A percentile compares a stretch with the other conserved stretches of the same genome.
phyloP scores from a whole-genome alignment of 148 eudicot species.

The Rhododendron williamsianum region DNA sequence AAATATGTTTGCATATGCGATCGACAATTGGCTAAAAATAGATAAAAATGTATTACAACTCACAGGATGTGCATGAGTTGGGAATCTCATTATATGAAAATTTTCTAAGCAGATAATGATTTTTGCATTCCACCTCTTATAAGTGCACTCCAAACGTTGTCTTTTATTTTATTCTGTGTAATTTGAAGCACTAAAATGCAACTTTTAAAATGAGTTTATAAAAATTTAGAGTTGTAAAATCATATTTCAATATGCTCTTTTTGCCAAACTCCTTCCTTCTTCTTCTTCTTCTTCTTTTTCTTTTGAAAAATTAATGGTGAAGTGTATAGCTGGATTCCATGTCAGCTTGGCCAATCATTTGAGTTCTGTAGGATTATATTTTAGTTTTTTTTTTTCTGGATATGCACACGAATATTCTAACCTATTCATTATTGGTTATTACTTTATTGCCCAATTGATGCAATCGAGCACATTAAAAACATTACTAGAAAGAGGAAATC shows the following conservation, averaged over 20 bases:
- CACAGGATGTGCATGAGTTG: background rate
- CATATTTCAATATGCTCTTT: background rate
- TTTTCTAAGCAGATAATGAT: background rate
- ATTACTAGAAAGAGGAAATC: background rate
- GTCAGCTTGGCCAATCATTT: constrained; percentile 14
- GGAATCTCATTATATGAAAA: background rate
- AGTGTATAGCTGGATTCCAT: background rate
- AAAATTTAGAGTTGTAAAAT: background rate
- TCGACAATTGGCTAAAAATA: too few species aligned
- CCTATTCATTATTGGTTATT: background rate
- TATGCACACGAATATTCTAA: background rate
- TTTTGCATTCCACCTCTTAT: background rate
- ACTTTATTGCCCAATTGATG: background rate
- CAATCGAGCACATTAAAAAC: background rate
- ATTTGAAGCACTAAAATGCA: too few species aligned
- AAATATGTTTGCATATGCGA: too few species aligned
- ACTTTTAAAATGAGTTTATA: background rate
- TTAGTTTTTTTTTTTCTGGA: background rate
- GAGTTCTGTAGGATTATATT: background rate
- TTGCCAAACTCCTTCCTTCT: too few species aligned
- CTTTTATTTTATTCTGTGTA: too few species aligned
- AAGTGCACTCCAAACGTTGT: background rate
- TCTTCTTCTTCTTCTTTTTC: background rate
- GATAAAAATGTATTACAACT: too few species aligned
- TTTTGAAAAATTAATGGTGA: background rate